Percentiles rank a stretch among this genome's conserved stretches.
Evolutionary conservation across 768 basidiomycete genomes (phyloP).

Genomic region (Aureoboletus auriporus): DNA sequence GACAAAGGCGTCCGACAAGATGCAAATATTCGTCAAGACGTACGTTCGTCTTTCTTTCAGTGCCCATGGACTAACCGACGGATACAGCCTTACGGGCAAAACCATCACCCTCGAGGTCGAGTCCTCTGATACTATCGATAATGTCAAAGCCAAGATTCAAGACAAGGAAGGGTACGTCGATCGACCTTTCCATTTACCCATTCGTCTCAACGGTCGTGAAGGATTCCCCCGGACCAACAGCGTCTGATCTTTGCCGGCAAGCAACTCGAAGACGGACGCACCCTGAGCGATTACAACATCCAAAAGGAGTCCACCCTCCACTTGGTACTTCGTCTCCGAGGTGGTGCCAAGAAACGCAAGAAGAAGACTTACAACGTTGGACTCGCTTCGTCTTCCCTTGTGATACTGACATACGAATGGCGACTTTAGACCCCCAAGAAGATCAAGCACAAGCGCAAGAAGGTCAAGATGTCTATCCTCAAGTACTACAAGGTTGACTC

Average conservation of each 20-base stretch:
- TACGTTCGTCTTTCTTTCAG: constrained; percentile 34
- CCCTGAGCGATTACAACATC: constrained; percentile 93
- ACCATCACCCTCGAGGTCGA: no score
- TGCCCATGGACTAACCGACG: constrained; percentile 4
- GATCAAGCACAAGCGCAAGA: constrained; percentile 99
- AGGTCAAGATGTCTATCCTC: constrained; percentile 99
- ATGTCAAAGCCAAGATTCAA: no score
- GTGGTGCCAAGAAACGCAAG: constrained; percentile 99
- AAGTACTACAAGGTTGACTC: constrained; percentile 99
- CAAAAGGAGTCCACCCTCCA: constrained; percentile 99
- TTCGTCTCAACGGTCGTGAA: no score
- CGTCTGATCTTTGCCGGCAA: no score
- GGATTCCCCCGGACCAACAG: no score
- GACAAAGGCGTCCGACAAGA: constrained; percentile 72
- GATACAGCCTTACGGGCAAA: constrained; percentile 92
- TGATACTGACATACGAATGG: constrained; percentile 3
- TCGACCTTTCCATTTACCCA: no score
- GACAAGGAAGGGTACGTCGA: no score
- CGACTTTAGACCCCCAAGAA: constrained; percentile 85
- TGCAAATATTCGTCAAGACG: constrained; percentile 99
- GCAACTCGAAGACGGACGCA: constrained; percentile 98
- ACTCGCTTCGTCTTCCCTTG: constrained; percentile 6
- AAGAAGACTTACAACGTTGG: constrained; percentile 98
- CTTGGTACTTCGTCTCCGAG: constrained; percentile 94
- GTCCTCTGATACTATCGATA: no score